These are phyloP conservation scores for Pestalotiopsis sp. DNA, from an alignment of 2,329 filamentous ascomycete species.

Conservation along the genomic window DNA sequence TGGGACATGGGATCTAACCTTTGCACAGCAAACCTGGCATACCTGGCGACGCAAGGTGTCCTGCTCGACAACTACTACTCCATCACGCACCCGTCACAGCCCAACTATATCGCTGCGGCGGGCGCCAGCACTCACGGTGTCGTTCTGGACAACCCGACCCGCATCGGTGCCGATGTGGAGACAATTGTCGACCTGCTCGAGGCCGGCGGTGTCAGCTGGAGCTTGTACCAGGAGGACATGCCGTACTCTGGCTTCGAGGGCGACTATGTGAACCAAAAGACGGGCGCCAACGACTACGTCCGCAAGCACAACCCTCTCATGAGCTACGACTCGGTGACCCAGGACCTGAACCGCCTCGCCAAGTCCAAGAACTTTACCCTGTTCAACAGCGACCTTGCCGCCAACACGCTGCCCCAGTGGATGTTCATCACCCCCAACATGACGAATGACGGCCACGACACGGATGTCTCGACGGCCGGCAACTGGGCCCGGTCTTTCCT, in stretches of 20 bases:
- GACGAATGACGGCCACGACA: conserved; percentile 37
- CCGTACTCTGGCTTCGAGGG: conserved; percentile 51
- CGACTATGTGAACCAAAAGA: conserved; percentile 55
- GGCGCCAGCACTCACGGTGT: conserved; percentile 45
- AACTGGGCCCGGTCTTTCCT: conserved; percentile 29
- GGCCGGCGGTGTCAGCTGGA: conserved; percentile 49
- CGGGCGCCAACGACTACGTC: conserved; percentile 60
- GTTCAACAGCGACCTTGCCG: conserved; percentile 29
- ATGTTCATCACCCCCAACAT: conserved; percentile 51
- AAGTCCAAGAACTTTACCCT: conserved; percentile 34
- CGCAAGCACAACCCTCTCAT: conserved; percentile 61
- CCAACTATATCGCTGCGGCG: conserved; percentile 57
- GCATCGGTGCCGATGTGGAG: too few species aligned
- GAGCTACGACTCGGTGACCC: conserved; percentile 32
- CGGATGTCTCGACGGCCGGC: conserved; percentile 28
- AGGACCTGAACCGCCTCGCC: conserved; percentile 28
- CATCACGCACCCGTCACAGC: conserved; percentile 60
- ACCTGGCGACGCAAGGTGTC: conserved; percentile 56
- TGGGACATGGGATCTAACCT: neutral
- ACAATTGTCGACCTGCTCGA: conserved; percentile 54
- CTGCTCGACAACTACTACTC: conserved; percentile 55
- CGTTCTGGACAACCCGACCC: conserved; percentile 41
- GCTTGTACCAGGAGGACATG: conserved; percentile 57
- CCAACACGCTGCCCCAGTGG: conserved; percentile 30
- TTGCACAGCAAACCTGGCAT: conserved; percentile 41